phyloP scores from a whole-genome alignment of 257 asterid species.

The Jacaranda copaia region DNA sequence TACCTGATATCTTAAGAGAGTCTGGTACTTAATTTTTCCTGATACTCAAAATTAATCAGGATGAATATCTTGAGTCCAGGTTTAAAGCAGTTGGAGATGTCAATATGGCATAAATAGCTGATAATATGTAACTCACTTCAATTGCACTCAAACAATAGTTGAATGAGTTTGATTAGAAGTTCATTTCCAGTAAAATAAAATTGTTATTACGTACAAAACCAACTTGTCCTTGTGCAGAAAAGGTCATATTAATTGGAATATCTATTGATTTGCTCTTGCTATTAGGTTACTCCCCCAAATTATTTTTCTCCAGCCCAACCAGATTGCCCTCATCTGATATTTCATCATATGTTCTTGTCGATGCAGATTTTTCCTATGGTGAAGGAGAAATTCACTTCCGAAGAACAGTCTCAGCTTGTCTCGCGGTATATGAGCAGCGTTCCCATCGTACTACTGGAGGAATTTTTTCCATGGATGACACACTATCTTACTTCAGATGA shows the following conservation, averaged over 20 bases:
- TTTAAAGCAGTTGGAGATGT: conserved; percentile 8
- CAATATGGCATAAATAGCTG: conserved; percentile 17
- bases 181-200: conserved; percentile 14
- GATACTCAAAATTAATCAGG: background rate
- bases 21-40: background rate
- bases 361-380: conserved; percentile 83
- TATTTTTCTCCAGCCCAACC: background rate
- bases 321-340: background rate
- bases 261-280: conserved; percentile 8
- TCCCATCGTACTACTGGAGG: conserved; percentile 76
- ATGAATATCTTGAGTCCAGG: conserved; percentile 9
- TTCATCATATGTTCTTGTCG: conserved; percentile 25
- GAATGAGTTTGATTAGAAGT: conserved; percentile 3
- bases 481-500: conserved; percentile 61
- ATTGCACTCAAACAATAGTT: conserved; percentile 31
- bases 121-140: conserved; percentile 8
- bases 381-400: conserved; percentile 55
- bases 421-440: conserved; percentile 87
- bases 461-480: conserved; percentile 76
- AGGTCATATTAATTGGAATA: conserved; percentile 2
- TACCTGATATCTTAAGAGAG: background rate
- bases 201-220: background rate
- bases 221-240: background rate
- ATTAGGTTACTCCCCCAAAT: background rate
- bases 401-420: conserved; percentile 79